Conservation (phyloP, 106 monocot genomes). For the Amphibolis antarctica region DNA sequence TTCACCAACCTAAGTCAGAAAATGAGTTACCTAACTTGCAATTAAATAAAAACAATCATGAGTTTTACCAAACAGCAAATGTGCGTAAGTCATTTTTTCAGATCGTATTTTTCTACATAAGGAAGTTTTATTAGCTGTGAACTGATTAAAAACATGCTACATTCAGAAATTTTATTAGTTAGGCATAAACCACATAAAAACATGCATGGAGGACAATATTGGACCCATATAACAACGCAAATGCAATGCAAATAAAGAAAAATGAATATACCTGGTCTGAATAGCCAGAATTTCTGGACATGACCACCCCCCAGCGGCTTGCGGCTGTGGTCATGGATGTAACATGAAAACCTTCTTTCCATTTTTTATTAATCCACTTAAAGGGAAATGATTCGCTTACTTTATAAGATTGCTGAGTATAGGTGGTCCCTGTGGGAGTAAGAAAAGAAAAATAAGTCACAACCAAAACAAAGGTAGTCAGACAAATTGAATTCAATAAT, state of each 20-base stretch:
- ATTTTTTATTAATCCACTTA: constrained; percentile 98
- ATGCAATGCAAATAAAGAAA: background rate
- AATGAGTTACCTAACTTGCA: background rate
- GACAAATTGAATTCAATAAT: too few species aligned
- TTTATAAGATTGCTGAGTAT: constrained; percentile 93
- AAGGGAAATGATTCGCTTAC: constrained; percentile 97
- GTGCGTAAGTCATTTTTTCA: too few species aligned
- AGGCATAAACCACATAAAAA: too few species aligned
- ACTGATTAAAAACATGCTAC: too few species aligned
- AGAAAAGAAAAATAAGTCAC: background rate
- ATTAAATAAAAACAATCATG: too few species aligned
- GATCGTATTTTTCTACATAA: too few species aligned
- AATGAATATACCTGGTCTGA: constrained; percentile 56
- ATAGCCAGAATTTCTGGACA: constrained; percentile 89
- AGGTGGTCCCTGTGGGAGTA: constrained; percentile 59
- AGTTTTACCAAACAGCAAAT: too few species aligned
- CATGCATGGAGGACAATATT: too few species aligned
- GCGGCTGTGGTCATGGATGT: constrained; percentile 95
- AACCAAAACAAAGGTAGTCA: too few species aligned
- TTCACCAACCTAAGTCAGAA: background rate
- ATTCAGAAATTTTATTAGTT: too few species aligned
- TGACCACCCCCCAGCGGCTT: constrained; percentile 83
- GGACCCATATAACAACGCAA: background rate
- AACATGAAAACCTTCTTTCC: constrained; percentile 99
- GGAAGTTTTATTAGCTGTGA: too few species aligned